Evolutionary conservation across 352 stramenopile genomes (phyloP).

Genomic region (Globisporangium mamillatum): DNA sequence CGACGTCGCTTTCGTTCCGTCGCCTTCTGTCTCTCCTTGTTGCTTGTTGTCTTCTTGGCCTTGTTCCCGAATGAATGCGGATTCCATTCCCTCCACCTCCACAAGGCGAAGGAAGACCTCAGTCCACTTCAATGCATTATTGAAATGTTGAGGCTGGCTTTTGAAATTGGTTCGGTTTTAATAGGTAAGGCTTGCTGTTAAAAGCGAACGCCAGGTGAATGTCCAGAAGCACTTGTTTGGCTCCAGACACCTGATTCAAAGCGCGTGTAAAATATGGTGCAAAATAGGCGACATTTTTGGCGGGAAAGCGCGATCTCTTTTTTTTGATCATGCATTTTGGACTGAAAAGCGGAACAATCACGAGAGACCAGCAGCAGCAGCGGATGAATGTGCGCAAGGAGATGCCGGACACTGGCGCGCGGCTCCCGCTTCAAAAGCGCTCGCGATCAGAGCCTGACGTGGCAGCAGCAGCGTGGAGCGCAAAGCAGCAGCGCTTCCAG

Average conservation of each 20-base stretch:
- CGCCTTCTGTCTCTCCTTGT: background rate
- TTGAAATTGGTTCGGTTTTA: too few species aligned
- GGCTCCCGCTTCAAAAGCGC: constrained; percentile 3
- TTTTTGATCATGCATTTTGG: background rate
- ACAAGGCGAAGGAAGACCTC: too few species aligned
- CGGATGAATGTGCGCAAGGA: background rate
- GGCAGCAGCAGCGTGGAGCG: background rate
- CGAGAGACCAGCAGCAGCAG: background rate
- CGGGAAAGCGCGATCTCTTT: background rate
- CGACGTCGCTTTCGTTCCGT: background rate
- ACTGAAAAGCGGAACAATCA: background rate
- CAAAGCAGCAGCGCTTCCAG: constrained; percentile 4
- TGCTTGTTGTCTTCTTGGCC: background rate
- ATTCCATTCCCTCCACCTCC: background rate
- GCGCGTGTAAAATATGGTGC: background rate
- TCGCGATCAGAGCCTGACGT: background rate
- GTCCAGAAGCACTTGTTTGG: background rate
- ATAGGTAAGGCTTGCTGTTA: too few species aligned
- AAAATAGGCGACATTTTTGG: background rate
- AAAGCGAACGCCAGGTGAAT: too few species aligned
- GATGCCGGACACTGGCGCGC: constrained; percentile 4
- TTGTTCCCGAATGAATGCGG: background rate
- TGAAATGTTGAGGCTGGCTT: too few species aligned
- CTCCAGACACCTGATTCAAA: background rate
- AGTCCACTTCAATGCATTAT: too few species aligned